These are phyloP conservation scores for Botryosphaeria dothidea DNA, from an alignment of 2,329 filamentous ascomycete genomes.

Conservation along the genomic window DNA sequence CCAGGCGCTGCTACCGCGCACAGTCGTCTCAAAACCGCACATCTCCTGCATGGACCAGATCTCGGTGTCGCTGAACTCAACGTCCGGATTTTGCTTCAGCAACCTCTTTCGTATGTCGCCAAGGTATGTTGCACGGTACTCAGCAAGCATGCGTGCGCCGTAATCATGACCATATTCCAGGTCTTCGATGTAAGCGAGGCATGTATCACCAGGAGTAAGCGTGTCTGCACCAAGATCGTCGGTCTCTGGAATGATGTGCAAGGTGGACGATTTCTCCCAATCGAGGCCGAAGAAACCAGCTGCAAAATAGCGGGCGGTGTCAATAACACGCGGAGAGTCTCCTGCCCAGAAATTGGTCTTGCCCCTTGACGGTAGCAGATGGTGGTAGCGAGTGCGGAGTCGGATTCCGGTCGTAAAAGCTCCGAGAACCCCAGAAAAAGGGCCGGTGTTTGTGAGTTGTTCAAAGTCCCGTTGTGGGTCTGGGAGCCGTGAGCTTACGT, in stretches of 20 bases:
- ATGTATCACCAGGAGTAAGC: constrained; percentile 56
- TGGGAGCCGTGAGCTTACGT: constrained; percentile 2
- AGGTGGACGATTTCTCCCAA: constrained; percentile 42
- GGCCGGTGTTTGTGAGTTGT: constrained; percentile 57
- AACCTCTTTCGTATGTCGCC: constrained; percentile 48
- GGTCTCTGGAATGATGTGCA: constrained; percentile 57
- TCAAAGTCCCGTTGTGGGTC: constrained; percentile 49
- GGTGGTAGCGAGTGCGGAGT: constrained; percentile 54
- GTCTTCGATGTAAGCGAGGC: constrained; percentile 41
- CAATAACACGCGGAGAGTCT: constrained; percentile 55
- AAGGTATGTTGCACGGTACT: constrained; percentile 52
- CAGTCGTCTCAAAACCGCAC: constrained; percentile 60
- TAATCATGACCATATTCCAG: constrained; percentile 49
- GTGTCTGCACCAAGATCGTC: constrained; percentile 54
- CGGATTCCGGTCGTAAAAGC: constrained; percentile 57
- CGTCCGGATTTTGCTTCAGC: constrained; percentile 41
- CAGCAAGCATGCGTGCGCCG: constrained; percentile 49
- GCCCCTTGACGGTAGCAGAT: constrained; percentile 40
- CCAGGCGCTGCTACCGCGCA: constrained; percentile 56
- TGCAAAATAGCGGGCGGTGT: constrained; percentile 58
- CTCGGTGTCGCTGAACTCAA: constrained; percentile 48
- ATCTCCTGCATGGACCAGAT: constrained; percentile 63
- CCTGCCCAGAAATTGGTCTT: constrained; percentile 56
- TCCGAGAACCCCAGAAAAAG: constrained; percentile 56
- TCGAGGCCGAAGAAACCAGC: constrained; percentile 57